Evolutionary conservation across 1,284 basidiomycete genomes (phyloP), one percentile per base, ranked within the genome.

Genomic region (Takashimella tepidaria): DNA sequence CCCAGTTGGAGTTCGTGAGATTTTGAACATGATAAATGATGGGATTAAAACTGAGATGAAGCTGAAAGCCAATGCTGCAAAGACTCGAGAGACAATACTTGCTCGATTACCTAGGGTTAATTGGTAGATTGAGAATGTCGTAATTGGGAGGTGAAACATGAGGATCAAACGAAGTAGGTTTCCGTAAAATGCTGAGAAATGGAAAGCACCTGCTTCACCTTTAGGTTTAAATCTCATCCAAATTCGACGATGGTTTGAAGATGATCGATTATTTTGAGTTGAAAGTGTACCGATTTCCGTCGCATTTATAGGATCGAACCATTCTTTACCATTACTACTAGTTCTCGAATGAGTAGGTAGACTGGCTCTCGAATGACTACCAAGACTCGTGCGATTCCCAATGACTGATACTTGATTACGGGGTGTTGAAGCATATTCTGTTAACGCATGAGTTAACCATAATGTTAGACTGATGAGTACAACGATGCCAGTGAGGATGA

Each of bases 71-170:
- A 76, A 56, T 2, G 69, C 74, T 3, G 75, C 73, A 21, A 76
- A 69, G n/a, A 73, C 70, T 3, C 66, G 51, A 2, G 73, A 71
- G 3, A 71, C 69, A 41, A 72, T 59, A 21, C 63, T 82, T 1
- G 83, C 82, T 4, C 79, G 72, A 2, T 76, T 74, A 22, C 80
- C 79, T 40, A 86, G 76, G 3, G 84, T 83, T 79, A 93, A 86
- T 66, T 92, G 86, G 71, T 89, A 96, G 57, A 84, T 84, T 5
- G 90, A 90, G 72, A 95, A 92, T 51, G 92, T 83, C 37, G 91
- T 95, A 61, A 98, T 82, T 10, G 93, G 93, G 20, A 97, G 82
- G 76, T 97, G 93, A 78, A 97, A 98, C 41, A 95, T 79, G 51
- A 93, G 80, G 43, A 98, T 81, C 53, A 95, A 80, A 49, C 95